Percentiles rank a stretch among this genome's conserved stretches.
Evolutionary conservation across 805 yeast genomes (phyloP).

Genomic region (Ogataea degrootiae): DNA sequence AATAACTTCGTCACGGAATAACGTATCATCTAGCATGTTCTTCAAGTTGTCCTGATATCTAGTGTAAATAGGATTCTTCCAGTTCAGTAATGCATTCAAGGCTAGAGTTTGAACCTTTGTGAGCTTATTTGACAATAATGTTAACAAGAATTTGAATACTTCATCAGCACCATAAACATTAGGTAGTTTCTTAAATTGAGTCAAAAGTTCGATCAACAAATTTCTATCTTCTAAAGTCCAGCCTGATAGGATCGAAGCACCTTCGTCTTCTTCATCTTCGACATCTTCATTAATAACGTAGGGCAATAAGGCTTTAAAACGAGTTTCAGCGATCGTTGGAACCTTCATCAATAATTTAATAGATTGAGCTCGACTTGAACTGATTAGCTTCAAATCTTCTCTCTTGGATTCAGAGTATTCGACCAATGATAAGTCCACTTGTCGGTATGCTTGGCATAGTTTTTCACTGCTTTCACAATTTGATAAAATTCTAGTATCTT

Average conservation of each 20-base stretch:
- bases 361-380: conserved; percentile 48
- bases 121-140: conserved; percentile 56
- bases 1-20: conserved; percentile 81
- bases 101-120: conserved; percentile 68
- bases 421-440: conserved; percentile 33
- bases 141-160: conserved; percentile 48
- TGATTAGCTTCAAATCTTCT: conserved; percentile 36
- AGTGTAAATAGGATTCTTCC: conserved; percentile 50
- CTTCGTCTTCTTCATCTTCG: conserved; percentile 28
- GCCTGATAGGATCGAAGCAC: conserved; percentile 17
- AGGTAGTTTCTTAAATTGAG: conserved; percentile 60
- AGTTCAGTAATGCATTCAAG: conserved; percentile 61
- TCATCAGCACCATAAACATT: conserved; percentile 47
- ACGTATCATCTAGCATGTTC: conserved; percentile 74
- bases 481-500: conserved; percentile 40
- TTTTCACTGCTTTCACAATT: conserved; percentile 30
- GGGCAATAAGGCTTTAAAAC: conserved; percentile 54
- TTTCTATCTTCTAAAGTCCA: conserved; percentile 45
- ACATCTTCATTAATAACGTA: conserved; percentile 40
- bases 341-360: conserved; percentile 51
- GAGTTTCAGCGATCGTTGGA: conserved; percentile 67
- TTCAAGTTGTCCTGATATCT: conserved; percentile 70
- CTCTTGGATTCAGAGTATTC: conserved; percentile 32
- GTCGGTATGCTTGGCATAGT: conserved; percentile 31
- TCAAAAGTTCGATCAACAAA: conserved; percentile 54